Evolutionary conservation across 495 filamentous ascomycete species (phyloP).

Genomic region (Trichoderma reesei): DNA sequence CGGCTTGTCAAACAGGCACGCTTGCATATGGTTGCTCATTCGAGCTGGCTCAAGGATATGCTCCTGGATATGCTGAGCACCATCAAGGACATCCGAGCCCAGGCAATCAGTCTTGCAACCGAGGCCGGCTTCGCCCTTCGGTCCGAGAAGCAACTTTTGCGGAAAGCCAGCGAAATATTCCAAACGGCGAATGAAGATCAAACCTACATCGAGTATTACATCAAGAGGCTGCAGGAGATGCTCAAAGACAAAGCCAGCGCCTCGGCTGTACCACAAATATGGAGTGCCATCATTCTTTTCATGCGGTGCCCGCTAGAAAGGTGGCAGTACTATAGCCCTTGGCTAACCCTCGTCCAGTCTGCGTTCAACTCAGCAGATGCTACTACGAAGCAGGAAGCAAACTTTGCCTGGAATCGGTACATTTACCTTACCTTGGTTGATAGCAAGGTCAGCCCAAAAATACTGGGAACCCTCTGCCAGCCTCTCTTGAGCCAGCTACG

Average conservation of each 20-base stretch:
- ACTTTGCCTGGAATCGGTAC: constrained; percentile 74
- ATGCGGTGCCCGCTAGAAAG: constrained; percentile 56
- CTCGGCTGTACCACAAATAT: constrained; percentile 72
- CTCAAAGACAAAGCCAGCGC: constrained; percentile 51
- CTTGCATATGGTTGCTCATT: constrained; percentile 50
- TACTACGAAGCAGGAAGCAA: constrained; percentile 63
- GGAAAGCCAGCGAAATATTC: constrained; percentile 56
- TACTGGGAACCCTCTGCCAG: constrained; percentile 57
- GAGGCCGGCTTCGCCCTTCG: constrained; percentile 56
- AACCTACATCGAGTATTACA: constrained; percentile 53
- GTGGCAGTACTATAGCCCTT: constrained; percentile 64
- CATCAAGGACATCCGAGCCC: constrained; percentile 60
- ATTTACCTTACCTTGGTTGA: constrained; percentile 39
- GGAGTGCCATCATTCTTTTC: constrained; percentile 71
- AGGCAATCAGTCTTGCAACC: constrained; percentile 64
- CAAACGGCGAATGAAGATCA: constrained; percentile 45
- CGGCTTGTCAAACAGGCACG: constrained; percentile 61
- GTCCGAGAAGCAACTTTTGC: constrained; percentile 51
- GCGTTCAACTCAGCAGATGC: constrained; percentile 78
- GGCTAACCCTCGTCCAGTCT: constrained; percentile 64
- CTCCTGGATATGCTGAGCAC: constrained; percentile 70
- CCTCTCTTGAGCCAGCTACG: constrained; percentile 63
- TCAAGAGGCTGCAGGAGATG: constrained; percentile 60
- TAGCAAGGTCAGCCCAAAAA: constrained; percentile 22
- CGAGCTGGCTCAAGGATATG: constrained; percentile 72